These are phyloP conservation scores for Whalleya microplaca DNA, from an alignment of 2,329 filamentous ascomycete genomes.

Conservation along the genomic window DNA sequence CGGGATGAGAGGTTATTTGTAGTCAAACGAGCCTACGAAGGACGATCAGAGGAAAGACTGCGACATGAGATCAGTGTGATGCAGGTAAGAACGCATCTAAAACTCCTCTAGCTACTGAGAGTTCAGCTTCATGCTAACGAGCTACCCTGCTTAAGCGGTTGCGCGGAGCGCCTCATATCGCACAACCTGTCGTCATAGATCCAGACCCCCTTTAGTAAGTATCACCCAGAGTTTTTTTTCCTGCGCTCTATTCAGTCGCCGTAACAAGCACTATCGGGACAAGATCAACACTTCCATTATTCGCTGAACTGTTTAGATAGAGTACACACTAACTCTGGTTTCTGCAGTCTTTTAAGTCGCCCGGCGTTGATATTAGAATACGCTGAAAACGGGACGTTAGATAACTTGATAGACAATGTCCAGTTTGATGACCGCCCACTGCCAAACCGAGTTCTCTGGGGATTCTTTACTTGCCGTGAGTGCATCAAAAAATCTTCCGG, in stretches of 20 bases:
- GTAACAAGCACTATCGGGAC: too few relatives aligned
- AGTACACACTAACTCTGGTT: too few relatives aligned
- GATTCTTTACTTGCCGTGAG: neutral
- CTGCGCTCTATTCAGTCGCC: too few relatives aligned
- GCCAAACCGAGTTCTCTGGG: neutral
- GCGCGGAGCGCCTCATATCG: neutral
- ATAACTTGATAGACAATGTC: neutral
- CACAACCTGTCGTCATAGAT: neutral
- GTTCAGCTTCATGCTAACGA: neutral
- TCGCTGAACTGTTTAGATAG: too few relatives aligned
- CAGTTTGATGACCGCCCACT: neutral
- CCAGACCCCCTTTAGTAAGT: neutral
- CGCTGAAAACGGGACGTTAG: neutral
- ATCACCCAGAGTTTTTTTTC: too few relatives aligned
- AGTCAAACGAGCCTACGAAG: neutral
- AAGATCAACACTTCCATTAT: too few relatives aligned
- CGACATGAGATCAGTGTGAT: neutral
- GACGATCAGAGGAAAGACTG: neutral
- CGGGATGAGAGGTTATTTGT: neutral
- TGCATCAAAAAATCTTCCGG: neutral
- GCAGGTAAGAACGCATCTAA: neutral
- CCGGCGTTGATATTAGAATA: neutral
- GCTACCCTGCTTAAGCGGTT: neutral
- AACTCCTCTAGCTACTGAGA: neutral
- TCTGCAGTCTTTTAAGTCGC: neutral